Conservation (phyloP, 768 basidiomycete species). For the Podaxis sp. region DNA sequence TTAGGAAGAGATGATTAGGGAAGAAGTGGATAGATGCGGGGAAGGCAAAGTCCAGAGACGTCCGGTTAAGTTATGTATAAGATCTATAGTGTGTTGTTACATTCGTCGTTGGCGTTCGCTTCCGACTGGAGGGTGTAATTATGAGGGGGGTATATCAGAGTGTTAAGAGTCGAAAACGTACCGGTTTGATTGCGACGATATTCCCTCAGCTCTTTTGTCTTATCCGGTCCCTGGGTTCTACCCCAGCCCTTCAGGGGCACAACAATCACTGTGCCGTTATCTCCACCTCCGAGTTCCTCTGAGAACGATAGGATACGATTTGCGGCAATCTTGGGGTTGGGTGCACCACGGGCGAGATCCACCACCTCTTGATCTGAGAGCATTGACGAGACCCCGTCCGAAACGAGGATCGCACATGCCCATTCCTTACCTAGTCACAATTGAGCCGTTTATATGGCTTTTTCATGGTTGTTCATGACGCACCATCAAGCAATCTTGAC, state of each 20-base stretch:
- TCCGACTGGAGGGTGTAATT: constrained; percentile 37
- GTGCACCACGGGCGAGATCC: constrained; percentile 74
- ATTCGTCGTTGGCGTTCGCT: constrained; percentile 64
- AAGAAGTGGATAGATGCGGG: constrained; percentile 1
- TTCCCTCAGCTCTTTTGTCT: constrained; percentile 77
- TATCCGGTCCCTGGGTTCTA: constrained; percentile 70
- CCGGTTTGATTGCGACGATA: constrained; percentile 69
- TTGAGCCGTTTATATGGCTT: background rate
- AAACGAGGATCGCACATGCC: constrained; percentile 85
- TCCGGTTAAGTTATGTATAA: constrained; percentile 4
- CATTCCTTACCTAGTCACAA: constrained; percentile 61
- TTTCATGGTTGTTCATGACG: constrained; percentile 10
- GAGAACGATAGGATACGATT: constrained; percentile 79
- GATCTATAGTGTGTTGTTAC: constrained; percentile 30
- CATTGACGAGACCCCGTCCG: constrained; percentile 89
- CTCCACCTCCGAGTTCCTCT: constrained; percentile 83
- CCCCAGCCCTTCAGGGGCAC: constrained; percentile 94
- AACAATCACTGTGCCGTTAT: constrained; percentile 90
- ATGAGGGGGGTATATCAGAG: background rate
- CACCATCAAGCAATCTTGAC: constrained; percentile 72
- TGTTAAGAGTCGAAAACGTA: constrained; percentile 22
- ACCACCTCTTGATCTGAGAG: constrained; percentile 93
- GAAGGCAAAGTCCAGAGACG: background rate
- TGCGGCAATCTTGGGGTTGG: constrained; percentile 77
- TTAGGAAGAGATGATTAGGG: constrained; percentile 26